Base-by-base conservation (phyloP, 192 early-diverging fungal species). In the Coemansia asiatica region DNA sequence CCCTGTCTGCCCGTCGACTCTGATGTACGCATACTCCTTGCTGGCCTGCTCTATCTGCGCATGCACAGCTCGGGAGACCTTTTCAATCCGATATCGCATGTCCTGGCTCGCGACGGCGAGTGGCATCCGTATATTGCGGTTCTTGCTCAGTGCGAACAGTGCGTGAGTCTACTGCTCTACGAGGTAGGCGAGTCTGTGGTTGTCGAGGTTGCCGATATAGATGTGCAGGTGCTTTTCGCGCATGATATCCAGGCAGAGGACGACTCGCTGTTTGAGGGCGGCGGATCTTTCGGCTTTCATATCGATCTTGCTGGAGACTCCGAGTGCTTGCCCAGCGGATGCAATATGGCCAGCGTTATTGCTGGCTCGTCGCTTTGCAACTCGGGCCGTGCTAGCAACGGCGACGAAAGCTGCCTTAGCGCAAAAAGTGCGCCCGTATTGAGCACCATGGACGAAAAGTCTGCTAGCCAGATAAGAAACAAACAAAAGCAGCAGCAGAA, bases 101-200 rank as follows among this genome's bases (percentile, higher is more conserved):
- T 60, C 19, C 46, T 79, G 28, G 71, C 59, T 4, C 40, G 56
- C 4, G 54, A 38, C 47, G 57, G 65, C 49, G 57, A 64, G 31
- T 79, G 76, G 76, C 57, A 58, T 44, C 71, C 76, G 38, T 71
- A 69, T 31, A 71, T 79, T 19, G 76, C 60, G 4, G 70, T 74
- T 35, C 65, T 79, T 0, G 71, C 71, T n/a, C 28, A 51, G 61
- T 74, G 76, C 35, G 61, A 51, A 7, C 67, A 56, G 25, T 65
- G 54, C 26, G 67, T 70, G 23, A 73, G 76, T 44, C 25, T 79
- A 38, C 59, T 79, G 58, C 47, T 79, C n/a, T 69, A 66, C 35
- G 76, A 79, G 33, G 51, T 70, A 28, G 65, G 73, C 57, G 68
- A 57, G n/a, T n/a, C 56, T 2, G 23, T 55, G 29, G 71, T 69